Base-by-base conservation (phyloP, 371 early-diverging fungal species). In the Batkoa obscura region DNA sequence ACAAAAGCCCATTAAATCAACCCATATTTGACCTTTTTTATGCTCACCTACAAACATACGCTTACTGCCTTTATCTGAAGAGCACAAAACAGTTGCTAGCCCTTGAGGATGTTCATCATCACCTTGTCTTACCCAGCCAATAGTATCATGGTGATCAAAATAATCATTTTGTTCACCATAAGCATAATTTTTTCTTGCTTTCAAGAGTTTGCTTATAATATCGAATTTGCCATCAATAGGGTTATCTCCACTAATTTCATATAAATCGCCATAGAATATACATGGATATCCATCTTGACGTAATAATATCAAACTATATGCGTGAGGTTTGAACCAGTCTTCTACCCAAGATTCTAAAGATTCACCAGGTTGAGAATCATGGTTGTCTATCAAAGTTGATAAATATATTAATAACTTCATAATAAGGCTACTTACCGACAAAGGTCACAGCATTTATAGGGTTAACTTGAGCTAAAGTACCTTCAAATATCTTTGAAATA, bases 101-200 rank as follows among this genome's bases (percentile, higher is more conserved):
- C 60, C 63, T 32, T 31, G 41, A n/a, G 46, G 47, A 53, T 64
- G 60, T 9, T 60, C 53, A 15, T 57, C 37, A 9, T 61, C 60
- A 12, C 65, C 67, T n/a, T 55, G 58, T 3, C 72, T 66, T 43
- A 69, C 64, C 69, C 68, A 69, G 5, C 66, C 72, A 31, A 72
- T 58, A 33, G 64, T 63, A 45, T 56, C 63, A 31, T 59, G 61
- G 48, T 72, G 68, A 51, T 72, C 65, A 51, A 69, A 65, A 55
- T 69, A 72, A 33, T 68, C 69, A 39, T 61, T 55, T 38, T 72
- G 69, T 13, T 62, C n/a, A 9, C 72, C 72, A 33, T 64, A 69
- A 15, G 68, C 68, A 30, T 61, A 66, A 8, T 61, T 55, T 42
- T 58, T 58, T 9, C 69, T 66, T 5, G 64, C 59, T 23, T 61